Percentiles rank a stretch among this genome's conserved stretches.
These are phyloP conservation scores for Martiniozyma asiatica DNA, from an alignment of 1,139 yeast genomes.

Conservation along the genomic window DNA sequence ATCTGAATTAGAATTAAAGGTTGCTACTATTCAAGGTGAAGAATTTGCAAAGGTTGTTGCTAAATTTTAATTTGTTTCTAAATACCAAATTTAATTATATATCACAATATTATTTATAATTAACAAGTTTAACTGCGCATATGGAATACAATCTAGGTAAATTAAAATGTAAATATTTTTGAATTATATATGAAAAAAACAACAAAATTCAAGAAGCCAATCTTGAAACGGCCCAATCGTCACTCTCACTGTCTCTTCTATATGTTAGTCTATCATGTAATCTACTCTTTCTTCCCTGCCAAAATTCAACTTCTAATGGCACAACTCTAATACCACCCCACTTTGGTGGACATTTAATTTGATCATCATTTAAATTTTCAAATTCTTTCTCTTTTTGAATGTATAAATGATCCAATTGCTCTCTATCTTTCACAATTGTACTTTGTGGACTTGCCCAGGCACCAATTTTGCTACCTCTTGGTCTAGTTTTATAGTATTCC, in stretches of 20 bases:
- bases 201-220: constrained; percentile 85
- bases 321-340: constrained; percentile 93
- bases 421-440: constrained; percentile 41
- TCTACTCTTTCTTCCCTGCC: constrained; percentile 92
- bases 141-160: no score
- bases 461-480: constrained; percentile 85
- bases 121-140: no score
- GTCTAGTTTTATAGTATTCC: constrained; percentile 74
- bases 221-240: constrained; percentile 53
- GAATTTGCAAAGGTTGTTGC: constrained; percentile 36
- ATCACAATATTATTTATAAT: no score
- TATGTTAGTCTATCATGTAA: constrained; percentile 84
- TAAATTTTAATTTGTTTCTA: constrained; percentile 9
- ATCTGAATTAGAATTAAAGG: constrained; percentile 46
- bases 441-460: constrained; percentile 97
- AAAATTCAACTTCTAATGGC: constrained; percentile 86
- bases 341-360: constrained; percentile 78
- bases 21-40: constrained; percentile 56
- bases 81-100: background rate
- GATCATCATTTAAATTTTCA: constrained; percentile 37
- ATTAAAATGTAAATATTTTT: no score
- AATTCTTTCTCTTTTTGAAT: constrained; percentile 44
- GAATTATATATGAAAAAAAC: no score
- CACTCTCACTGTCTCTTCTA: constrained; percentile 37
- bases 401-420: constrained; percentile 46